Percentiles rank a stretch among this genome's conserved stretches.
Evolutionary conservation across 1,284 basidiomycete genomes (phyloP).

Genomic region (Ceratorhiza oryzae-sativae): DNA sequence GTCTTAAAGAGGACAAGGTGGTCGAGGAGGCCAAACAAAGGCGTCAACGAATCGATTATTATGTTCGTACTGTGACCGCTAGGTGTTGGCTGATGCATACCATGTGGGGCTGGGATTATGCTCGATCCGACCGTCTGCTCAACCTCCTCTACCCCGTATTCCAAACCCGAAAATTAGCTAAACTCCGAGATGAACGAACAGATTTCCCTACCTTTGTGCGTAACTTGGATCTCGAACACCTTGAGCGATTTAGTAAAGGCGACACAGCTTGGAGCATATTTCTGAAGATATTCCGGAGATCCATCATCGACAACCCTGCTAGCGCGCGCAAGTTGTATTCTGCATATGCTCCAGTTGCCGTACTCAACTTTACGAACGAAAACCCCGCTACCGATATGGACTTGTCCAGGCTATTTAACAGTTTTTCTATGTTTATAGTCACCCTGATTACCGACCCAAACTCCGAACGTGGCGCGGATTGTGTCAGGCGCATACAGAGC

Average conservation of each 20-base stretch:
- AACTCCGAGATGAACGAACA: slow-evolving; percentile 74
- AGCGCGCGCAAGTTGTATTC: slow-evolving; percentile 71
- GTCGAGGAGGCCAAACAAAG: slow-evolving; percentile 56
- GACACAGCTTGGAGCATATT: slow-evolving; percentile 85
- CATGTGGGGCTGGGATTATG: slow-evolving; percentile 78
- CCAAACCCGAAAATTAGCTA: slow-evolving; percentile 78
- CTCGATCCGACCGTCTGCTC: slow-evolving; percentile 66
- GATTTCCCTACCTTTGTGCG: slow-evolving; percentile 84
- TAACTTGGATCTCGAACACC: slow-evolving; percentile 62
- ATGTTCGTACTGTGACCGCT: slow-evolving; percentile 74
- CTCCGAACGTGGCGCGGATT: slow-evolving; percentile 43
- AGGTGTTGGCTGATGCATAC: slow-evolving; percentile 76
- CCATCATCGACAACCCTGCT: slow-evolving; percentile 53
- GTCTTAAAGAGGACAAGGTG: slow-evolving; percentile 43
- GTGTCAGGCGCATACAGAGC: slow-evolving; percentile 55
- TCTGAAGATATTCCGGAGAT: slow-evolving; percentile 75
- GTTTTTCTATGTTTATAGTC: slow-evolving; percentile 80
- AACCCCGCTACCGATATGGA: slow-evolving; percentile 63
- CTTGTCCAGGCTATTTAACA: slow-evolving; percentile 85
- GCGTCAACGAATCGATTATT: slow-evolving; percentile 67
- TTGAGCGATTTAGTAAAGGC: slow-evolving; percentile 59
- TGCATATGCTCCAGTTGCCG: slow-evolving; percentile 76
- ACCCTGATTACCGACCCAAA: slow-evolving; percentile 75
- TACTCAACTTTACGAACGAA: slow-evolving; percentile 68
- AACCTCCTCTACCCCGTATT: slow-evolving; percentile 78